Conservation (phyloP, 202 grass and related monocot genomes). For the Cymbopogon flexuosus region DNA sequence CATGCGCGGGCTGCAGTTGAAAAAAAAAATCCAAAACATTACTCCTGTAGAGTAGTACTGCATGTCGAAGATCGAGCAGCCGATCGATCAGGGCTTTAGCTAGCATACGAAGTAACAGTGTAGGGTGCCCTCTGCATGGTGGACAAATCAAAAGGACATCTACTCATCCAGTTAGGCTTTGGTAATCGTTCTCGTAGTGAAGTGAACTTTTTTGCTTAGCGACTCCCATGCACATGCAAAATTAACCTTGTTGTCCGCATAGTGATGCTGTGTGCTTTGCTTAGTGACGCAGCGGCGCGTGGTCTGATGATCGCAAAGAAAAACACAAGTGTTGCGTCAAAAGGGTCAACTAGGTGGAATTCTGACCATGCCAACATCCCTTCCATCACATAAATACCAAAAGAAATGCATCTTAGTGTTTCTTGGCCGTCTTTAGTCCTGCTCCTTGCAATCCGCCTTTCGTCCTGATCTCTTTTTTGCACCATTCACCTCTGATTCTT, state of each 20-base stretch:
- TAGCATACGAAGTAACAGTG: not conserved
- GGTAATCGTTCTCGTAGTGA: too few species aligned
- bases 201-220: not conserved
- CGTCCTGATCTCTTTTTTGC: not conserved
- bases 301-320: not conserved
- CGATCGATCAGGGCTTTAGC: too few species aligned
- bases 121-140: not conserved
- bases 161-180: not conserved
- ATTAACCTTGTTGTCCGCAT: not conserved
- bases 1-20: not conserved
- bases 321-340: slow-evolving; percentile 37
- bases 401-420: slow-evolving; percentile 15
- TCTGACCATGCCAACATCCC: slow-evolving; percentile 57
- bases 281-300: slow-evolving; percentile 13
- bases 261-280: not conserved
- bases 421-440: slow-evolving; percentile 26
- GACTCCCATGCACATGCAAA: not conserved
- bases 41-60: too few species aligned
- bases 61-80: too few species aligned
- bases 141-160: not conserved
- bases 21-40: too few species aligned
- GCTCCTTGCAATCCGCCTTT: slow-evolving; percentile 37
- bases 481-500: not conserved
- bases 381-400: slow-evolving; percentile 42
- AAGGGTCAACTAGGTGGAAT: slow-evolving; percentile 67